A percentile compares a stretch with the other conserved stretches of the same genome.
phyloP scores from a whole-genome alignment of 805 yeast genomes.

The Sporopachydermia lactativora region DNA sequence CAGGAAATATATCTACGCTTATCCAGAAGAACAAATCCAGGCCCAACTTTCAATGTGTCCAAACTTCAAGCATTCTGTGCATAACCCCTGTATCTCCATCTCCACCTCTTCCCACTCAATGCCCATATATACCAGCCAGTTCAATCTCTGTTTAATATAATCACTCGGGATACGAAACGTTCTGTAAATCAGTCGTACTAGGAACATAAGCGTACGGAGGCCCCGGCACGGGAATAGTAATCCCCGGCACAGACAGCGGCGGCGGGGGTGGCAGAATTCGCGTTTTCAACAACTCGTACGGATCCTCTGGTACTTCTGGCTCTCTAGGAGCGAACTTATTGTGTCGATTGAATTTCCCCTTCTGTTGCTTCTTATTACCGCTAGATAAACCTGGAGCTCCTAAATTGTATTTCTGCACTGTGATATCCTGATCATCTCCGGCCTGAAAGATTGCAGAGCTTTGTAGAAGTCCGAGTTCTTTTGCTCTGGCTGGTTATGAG shows the following conservation, averaged over 20 bases:
- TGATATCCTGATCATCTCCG: neutral
- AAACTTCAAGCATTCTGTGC: too few relatives aligned
- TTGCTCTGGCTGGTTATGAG: neutral
- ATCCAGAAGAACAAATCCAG: too few relatives aligned
- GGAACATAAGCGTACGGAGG: neutral
- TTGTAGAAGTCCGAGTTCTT: neutral
- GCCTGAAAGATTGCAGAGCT: slow-evolving; percentile 1
- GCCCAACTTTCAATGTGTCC: too few relatives aligned
- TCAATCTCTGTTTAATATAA: slow-evolving; percentile 31
- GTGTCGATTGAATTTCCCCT: neutral
- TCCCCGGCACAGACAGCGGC: neutral
- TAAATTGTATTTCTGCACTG: slow-evolving; percentile 1
- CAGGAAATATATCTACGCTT: too few relatives aligned
- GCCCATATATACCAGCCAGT: too few relatives aligned
- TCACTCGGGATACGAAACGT: slow-evolving; percentile 3
- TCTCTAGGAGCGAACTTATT: neutral
- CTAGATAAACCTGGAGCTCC: neutral
- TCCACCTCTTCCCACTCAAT: too few relatives aligned
- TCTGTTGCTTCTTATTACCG: neutral
- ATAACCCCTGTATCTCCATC: too few relatives aligned
- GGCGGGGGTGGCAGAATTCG: neutral
- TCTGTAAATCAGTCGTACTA: neutral
- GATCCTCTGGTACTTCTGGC: neutral
- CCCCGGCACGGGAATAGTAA: slow-evolving; percentile 3
- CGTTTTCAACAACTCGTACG: neutral